Percentiles rank a stretch among this genome's conserved stretches.
Conservation (phyloP, 192 early-diverging fungal genomes). For the Coemansia sp. region DNA sequence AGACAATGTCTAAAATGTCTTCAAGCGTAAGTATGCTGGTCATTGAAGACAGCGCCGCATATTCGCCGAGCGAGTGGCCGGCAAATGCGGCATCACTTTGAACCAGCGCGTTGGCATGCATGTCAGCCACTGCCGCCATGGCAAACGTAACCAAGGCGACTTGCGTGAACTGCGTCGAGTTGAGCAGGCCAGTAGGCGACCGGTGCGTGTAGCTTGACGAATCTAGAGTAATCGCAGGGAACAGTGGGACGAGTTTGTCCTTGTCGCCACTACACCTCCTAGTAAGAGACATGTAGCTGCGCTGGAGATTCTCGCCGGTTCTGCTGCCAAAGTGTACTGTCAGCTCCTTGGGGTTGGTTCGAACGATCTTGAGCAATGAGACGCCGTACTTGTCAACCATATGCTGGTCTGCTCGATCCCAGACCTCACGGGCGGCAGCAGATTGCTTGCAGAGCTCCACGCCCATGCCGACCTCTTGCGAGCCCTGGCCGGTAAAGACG, state of each 20-base stretch:
- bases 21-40: conserved; percentile 80
- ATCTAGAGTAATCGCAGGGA: conserved; percentile 63
- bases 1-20: conserved; percentile 83
- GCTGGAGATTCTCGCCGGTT: conserved; percentile 77
- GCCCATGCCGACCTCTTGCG: conserved; percentile 94
- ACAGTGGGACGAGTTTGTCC: background rate
- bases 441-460: conserved; percentile 90
- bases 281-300: conserved; percentile 65
- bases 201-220: conserved; percentile 81
- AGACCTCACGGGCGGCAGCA: conserved; percentile 78
- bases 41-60: conserved; percentile 81
- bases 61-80: conserved; percentile 94
- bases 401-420: conserved; percentile 91
- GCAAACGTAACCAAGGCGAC: conserved; percentile 83
- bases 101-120: conserved; percentile 81
- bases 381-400: conserved; percentile 84
- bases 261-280: background rate
- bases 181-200: conserved; percentile 78
- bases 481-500: conserved; percentile 96
- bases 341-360: conserved; percentile 68
- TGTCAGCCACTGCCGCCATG: conserved; percentile 84
- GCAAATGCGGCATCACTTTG: conserved; percentile 79
- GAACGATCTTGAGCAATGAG: conserved; percentile 89
- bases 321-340: conserved; percentile 81
- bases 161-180: conserved; percentile 95